Evolutionary conservation across 805 yeast species (phyloP).

Genomic region (Candida morakotiae): DNA sequence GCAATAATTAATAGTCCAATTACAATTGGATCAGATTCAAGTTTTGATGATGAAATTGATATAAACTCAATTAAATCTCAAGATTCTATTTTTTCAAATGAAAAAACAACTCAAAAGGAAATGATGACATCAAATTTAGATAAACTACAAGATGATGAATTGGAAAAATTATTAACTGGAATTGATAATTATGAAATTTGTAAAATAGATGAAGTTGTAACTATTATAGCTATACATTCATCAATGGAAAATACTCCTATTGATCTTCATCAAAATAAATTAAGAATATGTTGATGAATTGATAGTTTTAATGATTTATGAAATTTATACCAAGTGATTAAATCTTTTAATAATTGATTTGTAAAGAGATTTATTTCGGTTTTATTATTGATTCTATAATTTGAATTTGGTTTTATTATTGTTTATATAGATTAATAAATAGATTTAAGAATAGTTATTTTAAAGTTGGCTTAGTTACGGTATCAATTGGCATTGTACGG

Average conservation of each 20-base stretch:
- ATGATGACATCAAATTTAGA: background rate
- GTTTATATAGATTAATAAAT: no score
- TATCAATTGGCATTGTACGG: no score
- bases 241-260: background rate
- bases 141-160: constrained; percentile 1
- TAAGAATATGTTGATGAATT: no score
- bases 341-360: no score
- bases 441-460: no score
- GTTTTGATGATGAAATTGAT: constrained; percentile 5
- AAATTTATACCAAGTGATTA: no score
- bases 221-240: background rate
- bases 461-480: no score
- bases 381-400: no score
- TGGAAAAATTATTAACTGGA: background rate
- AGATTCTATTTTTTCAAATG: constrained; percentile 1
- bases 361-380: no score
- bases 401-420: no score
- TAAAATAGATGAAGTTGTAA: constrained; percentile 3
- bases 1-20: background rate
- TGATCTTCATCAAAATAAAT: no score
- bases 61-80: background rate
- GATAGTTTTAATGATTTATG: background rate
- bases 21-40: background rate
- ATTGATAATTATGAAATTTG: constrained; percentile 4
- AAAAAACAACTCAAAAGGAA: background rate